Percentiles rank a stretch among this genome's conserved stretches.
These are phyloP conservation scores for Toxicodendron radicans DNA, from an alignment of 345 rosid species.

Conservation along the genomic window DNA sequence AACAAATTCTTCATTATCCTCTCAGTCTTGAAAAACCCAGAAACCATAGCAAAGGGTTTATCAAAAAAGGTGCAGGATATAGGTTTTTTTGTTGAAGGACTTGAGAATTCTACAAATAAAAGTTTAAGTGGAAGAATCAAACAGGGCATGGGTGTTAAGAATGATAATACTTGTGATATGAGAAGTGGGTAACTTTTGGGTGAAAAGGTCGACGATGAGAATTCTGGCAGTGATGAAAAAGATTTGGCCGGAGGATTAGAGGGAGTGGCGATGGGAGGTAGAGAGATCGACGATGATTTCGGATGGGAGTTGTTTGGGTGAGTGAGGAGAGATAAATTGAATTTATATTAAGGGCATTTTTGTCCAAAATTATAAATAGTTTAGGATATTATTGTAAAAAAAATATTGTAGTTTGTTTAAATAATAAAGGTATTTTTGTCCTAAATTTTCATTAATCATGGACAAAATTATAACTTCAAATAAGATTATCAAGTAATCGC, in stretches of 20 bases:
- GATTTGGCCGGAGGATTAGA: conserved; percentile 71
- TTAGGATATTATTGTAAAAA: too few species aligned
- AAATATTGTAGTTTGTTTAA: too few species aligned
- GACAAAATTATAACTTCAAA: too few species aligned
- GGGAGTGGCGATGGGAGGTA: conserved; percentile 64
- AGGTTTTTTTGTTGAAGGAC: conserved; percentile 43
- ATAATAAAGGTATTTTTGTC: too few species aligned
- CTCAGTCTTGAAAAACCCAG: conserved; percentile 93
- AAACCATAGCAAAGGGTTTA: conserved; percentile 79
- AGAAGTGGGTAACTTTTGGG: conserved; percentile 58
- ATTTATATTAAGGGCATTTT: too few species aligned
- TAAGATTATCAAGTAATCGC: too few species aligned
- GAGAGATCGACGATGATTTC: conserved; percentile 89
- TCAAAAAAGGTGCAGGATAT: conserved; percentile 75
- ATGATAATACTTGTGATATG: conserved; percentile 61
- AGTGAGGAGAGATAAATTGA: conserved; percentile 30
- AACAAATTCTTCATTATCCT: conserved; percentile 76
- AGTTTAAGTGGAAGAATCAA: conserved; percentile 88
- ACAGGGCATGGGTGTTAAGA: conserved; percentile 62
- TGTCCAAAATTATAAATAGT: too few species aligned
- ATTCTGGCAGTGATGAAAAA: conserved; percentile 83
- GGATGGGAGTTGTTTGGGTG: conserved; percentile 42
- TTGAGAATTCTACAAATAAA: conserved; percentile 81
- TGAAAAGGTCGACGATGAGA: conserved; percentile 84
- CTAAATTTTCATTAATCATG: too few species aligned